phyloP scores from a whole-genome alignment of 495 filamentous ascomycete genomes.

The Penicilliopsis zonata region DNA sequence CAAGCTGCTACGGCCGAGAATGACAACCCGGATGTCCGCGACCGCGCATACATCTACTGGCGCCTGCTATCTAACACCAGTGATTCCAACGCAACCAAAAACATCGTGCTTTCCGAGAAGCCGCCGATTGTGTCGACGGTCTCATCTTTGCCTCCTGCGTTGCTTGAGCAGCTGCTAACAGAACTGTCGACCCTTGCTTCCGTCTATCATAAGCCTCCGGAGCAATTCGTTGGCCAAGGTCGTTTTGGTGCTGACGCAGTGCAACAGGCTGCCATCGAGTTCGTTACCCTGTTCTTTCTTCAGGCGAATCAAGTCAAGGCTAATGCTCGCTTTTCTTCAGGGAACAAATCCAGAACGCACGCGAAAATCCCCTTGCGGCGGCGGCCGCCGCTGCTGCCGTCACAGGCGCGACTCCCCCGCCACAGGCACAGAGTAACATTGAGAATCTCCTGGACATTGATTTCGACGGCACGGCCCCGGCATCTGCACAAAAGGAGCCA shows the following conservation, averaged over 20 bases:
- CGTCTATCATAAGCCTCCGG: conserved; percentile 97
- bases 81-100: conserved; percentile 77
- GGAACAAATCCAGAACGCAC: conserved; percentile 78
- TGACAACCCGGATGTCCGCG: conserved; percentile 94
- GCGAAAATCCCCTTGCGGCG: conserved; percentile 88
- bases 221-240: conserved; percentile 91
- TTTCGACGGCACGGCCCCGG: conserved; percentile 90
- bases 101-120: conserved; percentile 85
- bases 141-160: conserved; percentile 64
- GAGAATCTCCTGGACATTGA: conserved; percentile 97
- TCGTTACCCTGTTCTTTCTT: conserved; percentile 10
- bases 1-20: conserved; percentile 87
- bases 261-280: conserved; percentile 89
- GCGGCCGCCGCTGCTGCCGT: conserved; percentile 62
- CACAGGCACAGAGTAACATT: conserved; percentile 58
- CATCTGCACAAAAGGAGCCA: conserved; percentile 67
- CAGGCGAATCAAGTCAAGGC: conserved; percentile 7
- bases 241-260: conserved; percentile 89
- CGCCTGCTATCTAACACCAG: conserved; percentile 74
- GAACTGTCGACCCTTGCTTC: conserved; percentile 95
- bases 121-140: conserved; percentile 91
- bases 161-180: conserved; percentile 75
- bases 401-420: conserved; percentile 35
- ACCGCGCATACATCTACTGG: conserved; percentile 98
- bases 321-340: conserved; percentile 19